These are phyloP conservation scores for Candida qinlingensis DNA, from an alignment of 805 yeast species.

Conservation along the genomic window DNA sequence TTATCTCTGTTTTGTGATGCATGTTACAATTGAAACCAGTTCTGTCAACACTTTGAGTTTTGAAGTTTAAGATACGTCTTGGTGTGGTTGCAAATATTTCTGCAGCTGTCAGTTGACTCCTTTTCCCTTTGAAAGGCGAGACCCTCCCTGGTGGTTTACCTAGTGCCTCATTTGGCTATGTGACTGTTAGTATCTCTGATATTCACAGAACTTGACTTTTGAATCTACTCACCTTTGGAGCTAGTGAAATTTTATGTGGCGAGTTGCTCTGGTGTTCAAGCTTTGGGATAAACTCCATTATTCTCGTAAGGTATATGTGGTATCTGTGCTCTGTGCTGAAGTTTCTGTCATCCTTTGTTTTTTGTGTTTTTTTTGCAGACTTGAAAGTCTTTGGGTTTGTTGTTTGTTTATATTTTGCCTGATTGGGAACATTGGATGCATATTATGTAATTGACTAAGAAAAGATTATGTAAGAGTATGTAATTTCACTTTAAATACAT, in stretches of 20 bases:
- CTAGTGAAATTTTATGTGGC: neutral
- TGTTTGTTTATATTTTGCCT: conserved; percentile 11
- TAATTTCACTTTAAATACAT: too few species aligned
- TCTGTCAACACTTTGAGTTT: conserved; percentile 29
- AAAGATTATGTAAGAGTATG: too few species aligned
- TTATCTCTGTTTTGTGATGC: conserved; percentile 15
- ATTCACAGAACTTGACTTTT: too few species aligned
- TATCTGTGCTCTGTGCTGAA: neutral
- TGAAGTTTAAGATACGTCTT: conserved; percentile 17
- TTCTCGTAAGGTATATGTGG: neutral
- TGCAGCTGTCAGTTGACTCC: conserved; percentile 7
- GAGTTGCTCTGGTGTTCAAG: neutral
- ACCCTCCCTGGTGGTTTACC: conserved; percentile 21
- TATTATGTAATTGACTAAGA: too few species aligned
- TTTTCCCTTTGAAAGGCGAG: conserved; percentile 23
- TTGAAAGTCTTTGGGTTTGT: too few species aligned
- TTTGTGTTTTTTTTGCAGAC: neutral
- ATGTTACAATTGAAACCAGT: conserved; percentile 7
- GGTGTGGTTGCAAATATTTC: conserved; percentile 27
- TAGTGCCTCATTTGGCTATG: conserved; percentile 7
- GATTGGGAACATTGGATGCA: neutral
- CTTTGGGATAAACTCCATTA: conserved; percentile 1
- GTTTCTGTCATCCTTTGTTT: neutral
- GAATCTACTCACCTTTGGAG: conserved; percentile 1
- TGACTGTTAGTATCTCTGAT: neutral